Evolutionary conservation across 106 monocot genomes (phyloP), one percentile per base, ranked within the genome.

Genomic region (Xerophyta viscosa): DNA sequence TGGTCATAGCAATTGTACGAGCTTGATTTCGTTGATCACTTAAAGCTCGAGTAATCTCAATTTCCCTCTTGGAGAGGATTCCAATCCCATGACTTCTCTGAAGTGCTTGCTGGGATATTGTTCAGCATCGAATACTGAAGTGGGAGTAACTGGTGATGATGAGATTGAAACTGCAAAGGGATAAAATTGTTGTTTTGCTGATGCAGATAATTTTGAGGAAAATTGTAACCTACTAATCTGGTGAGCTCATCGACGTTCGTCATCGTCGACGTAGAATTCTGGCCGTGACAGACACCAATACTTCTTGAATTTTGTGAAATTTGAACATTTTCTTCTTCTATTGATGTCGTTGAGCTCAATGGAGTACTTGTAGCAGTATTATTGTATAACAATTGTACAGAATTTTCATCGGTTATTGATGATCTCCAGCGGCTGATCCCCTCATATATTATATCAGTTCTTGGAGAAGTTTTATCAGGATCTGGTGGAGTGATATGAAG

Each of bases 1-100:
- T n/a, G n/a, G n/a, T n/a, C n/a, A n/a, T n/a, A n/a, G n/a, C n/a
- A n/a, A n/a, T n/a, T n/a, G n/a, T n/a, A n/a, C n/a, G n/a, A n/a
- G n/a, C n/a, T n/a, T n/a, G n/a, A n/a, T n/a, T n/a, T n/a, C 57
- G n/a, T 5, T 10, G 10, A 47, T 50, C 50, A 25, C 24, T 50
- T 56, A 15, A 56, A 58, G 14, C 9, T 26, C 25, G 25, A 42
- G 4, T 43, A 58, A 13, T 58, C 42, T 5, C 42, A 42, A 15
- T 6, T n/a, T 18, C 8, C n/a, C 31, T 61, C 61, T 23, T 18
- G 48, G 14, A 48, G 22, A 12, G 47, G 30, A 61, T 48, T 61
- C 61, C 61, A 61, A 4, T 61, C 61, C 61, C 61, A 61, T 2
- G 48, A 30, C 47, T 61, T 61, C 12, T 61, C 31, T 24, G 61